phyloP scores from a whole-genome alignment of 2,329 filamentous ascomycete genomes.

The Botrytis porri region DNA sequence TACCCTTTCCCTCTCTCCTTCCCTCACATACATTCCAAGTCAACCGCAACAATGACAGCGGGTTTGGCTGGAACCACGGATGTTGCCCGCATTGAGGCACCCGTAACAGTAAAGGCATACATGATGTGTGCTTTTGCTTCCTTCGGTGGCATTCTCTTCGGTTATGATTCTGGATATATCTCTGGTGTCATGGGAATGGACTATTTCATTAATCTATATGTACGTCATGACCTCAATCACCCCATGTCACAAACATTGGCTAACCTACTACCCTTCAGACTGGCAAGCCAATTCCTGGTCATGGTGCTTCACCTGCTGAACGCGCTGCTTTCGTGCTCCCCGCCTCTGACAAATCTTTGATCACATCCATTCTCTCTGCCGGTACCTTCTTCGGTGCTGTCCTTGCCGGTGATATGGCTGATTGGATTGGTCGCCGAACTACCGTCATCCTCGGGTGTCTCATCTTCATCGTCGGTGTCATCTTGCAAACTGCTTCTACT shows the following conservation, averaged over 20 bases:
- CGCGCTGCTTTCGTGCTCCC: conserved; percentile 39
- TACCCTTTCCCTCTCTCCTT: background rate
- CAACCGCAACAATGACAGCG: conserved; percentile 14
- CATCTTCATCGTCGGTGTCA: conserved; percentile 66
- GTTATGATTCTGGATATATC: conserved; percentile 76
- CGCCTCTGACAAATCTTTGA: conserved; percentile 54
- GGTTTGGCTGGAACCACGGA: conserved; percentile 47
- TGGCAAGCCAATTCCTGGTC: conserved; percentile 26
- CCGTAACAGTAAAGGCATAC: conserved; percentile 67
- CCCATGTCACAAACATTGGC: background rate
- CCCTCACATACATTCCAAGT: background rate
- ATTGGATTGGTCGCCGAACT: conserved; percentile 68
- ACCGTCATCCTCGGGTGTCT: conserved; percentile 59
- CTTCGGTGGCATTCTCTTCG: conserved; percentile 57
- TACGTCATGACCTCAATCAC: conserved; percentile 24
- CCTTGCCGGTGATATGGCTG: conserved; percentile 73
- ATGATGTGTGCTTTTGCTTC: conserved; percentile 67
- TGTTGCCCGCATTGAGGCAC: conserved; percentile 66
- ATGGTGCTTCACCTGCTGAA: conserved; percentile 22
- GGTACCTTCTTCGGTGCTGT: conserved; percentile 80
- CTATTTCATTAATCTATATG: conserved; percentile 38
- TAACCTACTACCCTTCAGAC: conserved; percentile 15
- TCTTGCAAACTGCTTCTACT: conserved; percentile 63
- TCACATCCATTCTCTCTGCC: conserved; percentile 67
- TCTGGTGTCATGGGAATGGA: conserved; percentile 54